Evolutionary conservation across 2,329 filamentous ascomycete genomes (phyloP), one percentile per base, ranked within the genome.

Genomic region (Grosmannia clavigera): DNA sequence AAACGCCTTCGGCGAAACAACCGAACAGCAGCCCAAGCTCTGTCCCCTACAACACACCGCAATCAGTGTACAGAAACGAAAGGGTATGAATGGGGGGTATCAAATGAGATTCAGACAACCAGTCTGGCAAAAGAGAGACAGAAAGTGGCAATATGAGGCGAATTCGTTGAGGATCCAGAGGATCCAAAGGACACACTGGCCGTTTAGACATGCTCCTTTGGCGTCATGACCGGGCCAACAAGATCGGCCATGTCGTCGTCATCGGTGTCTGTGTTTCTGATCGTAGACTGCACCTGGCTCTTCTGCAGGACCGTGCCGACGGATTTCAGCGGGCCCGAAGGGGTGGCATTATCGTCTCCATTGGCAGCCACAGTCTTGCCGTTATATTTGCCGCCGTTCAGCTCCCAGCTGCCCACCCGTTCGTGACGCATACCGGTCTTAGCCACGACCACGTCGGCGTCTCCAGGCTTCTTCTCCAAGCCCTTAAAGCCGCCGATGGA

Each of bases 401-500:
- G 67, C 64, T 81, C 78, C 78, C 78, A 80, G 66, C 78, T 79
- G 1, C 77, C 78, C 16, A 75, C 66, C 7, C 78, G 73, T 64
- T 76, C 77, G 40, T 79, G 75, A 3, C 70, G 69, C 5, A 64
- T 68, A 0, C 78, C 78, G 7, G 67, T 67, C 52, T 68, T 70
- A 1, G 72, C 70, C 3, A 77, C 68, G 0, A 70, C 66, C 3
- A 80, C 68, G 60, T 80, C 78, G 0, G 68, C 66, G 58, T 80
- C 78, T 3, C 69, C 71, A 0, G 69, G 68, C 68, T 71, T 75
- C 68, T 76, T 78, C 67, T 77, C 74, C 0, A 69, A 66, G 12
- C 76, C 74, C 60, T 73, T 76, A 69, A 78, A 78, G 1, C 76
- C 75, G 27, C 73, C 64, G 33, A 29, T 53, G 9, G n/a, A 16